These are phyloP conservation scores for Carpinus fangiana DNA, from an alignment of 306 rosid genomes.

Conservation along the genomic window DNA sequence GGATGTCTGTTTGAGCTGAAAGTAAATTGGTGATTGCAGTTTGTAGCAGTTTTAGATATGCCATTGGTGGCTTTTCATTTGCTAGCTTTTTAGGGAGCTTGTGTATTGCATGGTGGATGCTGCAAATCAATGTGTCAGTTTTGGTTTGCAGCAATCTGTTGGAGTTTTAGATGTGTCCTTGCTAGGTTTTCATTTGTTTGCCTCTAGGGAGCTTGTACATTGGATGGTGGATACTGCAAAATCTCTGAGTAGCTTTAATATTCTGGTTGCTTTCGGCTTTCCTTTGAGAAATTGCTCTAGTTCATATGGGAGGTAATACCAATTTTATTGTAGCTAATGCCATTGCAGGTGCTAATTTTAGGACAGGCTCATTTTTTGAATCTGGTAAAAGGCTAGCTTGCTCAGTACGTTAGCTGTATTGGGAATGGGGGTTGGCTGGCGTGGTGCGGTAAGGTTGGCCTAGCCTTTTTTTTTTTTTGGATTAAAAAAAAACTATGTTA, in stretches of 20 bases:
- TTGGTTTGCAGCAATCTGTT: not conserved
- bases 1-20: not conserved
- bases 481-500: too few relatives aligned
- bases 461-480: too few relatives aligned
- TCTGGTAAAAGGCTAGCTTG: conserved; percentile 1
- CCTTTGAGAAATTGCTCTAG: not conserved
- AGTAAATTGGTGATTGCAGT: not conserved
- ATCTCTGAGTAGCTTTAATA: not conserved
- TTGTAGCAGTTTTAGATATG: not conserved
- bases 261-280: conserved; percentile 3
- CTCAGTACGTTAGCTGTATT: not conserved
- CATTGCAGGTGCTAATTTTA: not conserved
- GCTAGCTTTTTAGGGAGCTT: not conserved
- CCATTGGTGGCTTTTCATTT: not conserved
- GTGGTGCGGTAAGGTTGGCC: not conserved
- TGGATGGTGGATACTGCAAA: not conserved
- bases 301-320: not conserved
- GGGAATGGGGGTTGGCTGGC: not conserved
- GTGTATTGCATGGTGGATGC: not conserved
- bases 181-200: not conserved
- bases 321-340: not conserved
- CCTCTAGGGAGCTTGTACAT: not conserved
- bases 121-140: not conserved
- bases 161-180: conserved; percentile 4
- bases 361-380: not conserved